Conservation (phyloP, 2,329 filamentous ascomycete species). For the Pyrenophora graminea region DNA sequence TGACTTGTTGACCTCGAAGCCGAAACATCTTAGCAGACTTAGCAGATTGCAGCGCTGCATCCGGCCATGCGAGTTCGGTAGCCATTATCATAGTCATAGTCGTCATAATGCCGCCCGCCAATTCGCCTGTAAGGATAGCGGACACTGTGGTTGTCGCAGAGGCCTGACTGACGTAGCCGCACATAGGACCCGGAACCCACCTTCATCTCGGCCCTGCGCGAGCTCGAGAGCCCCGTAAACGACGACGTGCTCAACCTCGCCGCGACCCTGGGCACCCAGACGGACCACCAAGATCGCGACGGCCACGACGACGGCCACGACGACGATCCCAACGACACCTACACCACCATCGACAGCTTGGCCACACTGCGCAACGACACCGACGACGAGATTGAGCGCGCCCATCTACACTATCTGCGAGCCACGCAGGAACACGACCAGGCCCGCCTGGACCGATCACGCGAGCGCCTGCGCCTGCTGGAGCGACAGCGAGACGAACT, state of each 20-base stretch:
- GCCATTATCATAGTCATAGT: not conserved
- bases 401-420: slow-evolving; percentile 45
- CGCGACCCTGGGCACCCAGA: slow-evolving; percentile 52
- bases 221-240: slow-evolving; percentile 53
- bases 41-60: not conserved
- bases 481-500: slow-evolving; percentile 45
- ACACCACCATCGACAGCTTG: not conserved
- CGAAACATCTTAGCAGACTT: too few relatives aligned
- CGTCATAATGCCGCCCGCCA: slow-evolving; percentile 42
- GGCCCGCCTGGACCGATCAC: slow-evolving; percentile 23
- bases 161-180: slow-evolving; percentile 28
- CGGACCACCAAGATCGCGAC: not conserved
- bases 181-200: slow-evolving; percentile 37
- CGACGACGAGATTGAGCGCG: slow-evolving; percentile 29
- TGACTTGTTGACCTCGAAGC: slow-evolving; percentile 11
- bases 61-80: slow-evolving; percentile 17
- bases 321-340: slow-evolving; percentile 11
- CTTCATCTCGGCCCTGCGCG: slow-evolving; percentile 55
- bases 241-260: slow-evolving; percentile 53
- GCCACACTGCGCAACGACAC: not conserved
- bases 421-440: slow-evolving; percentile 43
- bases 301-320: slow-evolving; percentile 52
- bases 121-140: slow-evolving; percentile 33
- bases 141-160: slow-evolving; percentile 3
- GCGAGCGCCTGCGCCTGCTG: slow-evolving; percentile 36